A percentile compares a stretch with the other conserved stretches of the same genome.
phyloP scores from a whole-genome alignment of 768 basidiomycete species.

The Suillus occidentalis region DNA sequence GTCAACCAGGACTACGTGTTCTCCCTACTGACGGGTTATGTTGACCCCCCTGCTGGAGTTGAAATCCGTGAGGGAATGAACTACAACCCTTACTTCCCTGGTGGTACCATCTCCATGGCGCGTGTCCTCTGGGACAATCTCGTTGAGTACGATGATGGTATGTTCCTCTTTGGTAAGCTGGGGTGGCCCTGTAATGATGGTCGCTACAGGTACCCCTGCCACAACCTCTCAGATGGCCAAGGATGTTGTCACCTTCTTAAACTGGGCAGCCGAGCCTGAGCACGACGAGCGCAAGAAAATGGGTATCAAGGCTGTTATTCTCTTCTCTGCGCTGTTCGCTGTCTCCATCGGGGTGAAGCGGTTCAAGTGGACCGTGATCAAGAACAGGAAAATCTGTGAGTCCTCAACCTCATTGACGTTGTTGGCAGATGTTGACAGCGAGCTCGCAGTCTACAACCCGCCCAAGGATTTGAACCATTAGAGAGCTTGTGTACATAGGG shows the following conservation, averaged over 20 bases:
- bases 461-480: constrained; percentile 36
- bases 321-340: constrained; percentile 83
- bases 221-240: constrained; percentile 99
- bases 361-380: constrained; percentile 92
- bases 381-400: constrained; percentile 91
- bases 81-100: constrained; percentile 99
- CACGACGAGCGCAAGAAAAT: constrained; percentile 97
- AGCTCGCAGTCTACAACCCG: constrained; percentile 38
- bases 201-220: constrained; percentile 77
- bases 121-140: constrained; percentile 94
- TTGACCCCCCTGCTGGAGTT: constrained; percentile 94
- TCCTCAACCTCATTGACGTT: constrained; percentile 17
- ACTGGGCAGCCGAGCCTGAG: constrained; percentile 98
- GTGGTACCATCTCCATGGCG: constrained; percentile 98
- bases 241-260: constrained; percentile 93
- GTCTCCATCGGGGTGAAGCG: constrained; percentile 89
- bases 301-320: constrained; percentile 92
- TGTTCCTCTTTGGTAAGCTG: constrained; percentile 20
- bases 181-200: constrained; percentile 9
- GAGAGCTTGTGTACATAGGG: constrained; percentile 15
- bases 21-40: constrained; percentile 94
- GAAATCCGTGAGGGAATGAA: constrained; percentile 97
- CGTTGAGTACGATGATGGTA: constrained; percentile 95
- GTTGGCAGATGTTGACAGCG: constrained; percentile 12
- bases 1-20: constrained; percentile 86